phyloP scores from a whole-genome alignment of 768 basidiomycete genomes.

The Phaeotremella skinneri region DNA sequence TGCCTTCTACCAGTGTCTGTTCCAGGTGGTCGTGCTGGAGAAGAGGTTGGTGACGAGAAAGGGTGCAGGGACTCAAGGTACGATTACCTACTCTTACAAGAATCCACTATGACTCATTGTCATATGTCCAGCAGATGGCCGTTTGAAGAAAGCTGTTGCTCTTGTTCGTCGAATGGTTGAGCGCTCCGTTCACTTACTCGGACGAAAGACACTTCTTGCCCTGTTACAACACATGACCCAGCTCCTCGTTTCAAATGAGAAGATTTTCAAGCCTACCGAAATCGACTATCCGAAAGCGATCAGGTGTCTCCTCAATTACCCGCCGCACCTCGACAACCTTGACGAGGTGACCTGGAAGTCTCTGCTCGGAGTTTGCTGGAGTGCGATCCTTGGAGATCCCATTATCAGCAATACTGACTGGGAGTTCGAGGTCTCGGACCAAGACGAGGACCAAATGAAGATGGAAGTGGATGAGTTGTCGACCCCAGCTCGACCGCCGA shows the following conservation, averaged over 20 bases:
- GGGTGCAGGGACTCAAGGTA: conserved; percentile 40
- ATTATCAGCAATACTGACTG: conserved; percentile 49
- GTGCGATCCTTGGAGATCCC: conserved; percentile 67
- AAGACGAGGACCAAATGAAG: conserved; percentile 27
- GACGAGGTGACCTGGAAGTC: conserved; percentile 65
- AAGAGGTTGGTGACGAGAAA: conserved; percentile 56
- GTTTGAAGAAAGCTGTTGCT: conserved; percentile 65
- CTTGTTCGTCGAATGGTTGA: conserved; percentile 73
- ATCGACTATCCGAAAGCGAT: conserved; percentile 80
- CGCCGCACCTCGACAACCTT: conserved; percentile 76
- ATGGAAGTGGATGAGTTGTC: conserved; percentile 17
- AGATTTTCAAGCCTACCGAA: conserved; percentile 64
- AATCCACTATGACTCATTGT: conserved; percentile 7
- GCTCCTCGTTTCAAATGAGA: conserved; percentile 59
- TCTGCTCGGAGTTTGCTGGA: conserved; percentile 70
- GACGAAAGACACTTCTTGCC: conserved; percentile 59
- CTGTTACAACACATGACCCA: conserved; percentile 66
- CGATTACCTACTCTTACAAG: not conserved
- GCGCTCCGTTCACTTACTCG: conserved; percentile 60
- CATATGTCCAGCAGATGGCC: conserved; percentile 57
- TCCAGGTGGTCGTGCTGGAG: conserved; percentile 65
- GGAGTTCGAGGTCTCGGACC: conserved; percentile 46
- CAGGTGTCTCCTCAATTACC: conserved; percentile 62
- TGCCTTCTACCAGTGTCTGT: conserved; percentile 69
- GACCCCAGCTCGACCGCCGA: conserved; percentile 26